Evolutionary conservation across 345 rosid genomes (phyloP), one percentile per base, ranked within the genome.

Genomic region (Pseudoturritis turrita): DNA sequence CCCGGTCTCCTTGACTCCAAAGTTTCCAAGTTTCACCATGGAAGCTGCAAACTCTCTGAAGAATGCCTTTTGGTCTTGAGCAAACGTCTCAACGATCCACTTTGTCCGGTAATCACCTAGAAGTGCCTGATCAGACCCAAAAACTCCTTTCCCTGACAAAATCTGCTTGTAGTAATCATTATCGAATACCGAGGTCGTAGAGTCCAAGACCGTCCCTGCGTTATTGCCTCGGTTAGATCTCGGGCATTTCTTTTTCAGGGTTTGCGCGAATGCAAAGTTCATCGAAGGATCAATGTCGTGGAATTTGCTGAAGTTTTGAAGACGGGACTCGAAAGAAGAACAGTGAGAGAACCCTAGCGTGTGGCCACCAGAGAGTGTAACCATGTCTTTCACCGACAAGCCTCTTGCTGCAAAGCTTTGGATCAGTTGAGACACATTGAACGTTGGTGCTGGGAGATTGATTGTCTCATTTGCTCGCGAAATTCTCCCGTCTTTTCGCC

Each of bases 341-440:
- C 96, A 92, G 51, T 90, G 98, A 1, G 96, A 88, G 77, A 90
- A 86, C 12, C 96, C 96, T 31, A 90, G 18, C 3, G 91, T 84
- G 78, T 87, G 96, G 35, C 88, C 93, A 1, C 98, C 96, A 0
- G 98, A 92, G 19, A 89, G 82, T 28, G 89, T 88, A 45, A 89
- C 98, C 84, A 89, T 74, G 78, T 92, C 96, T 76, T 88, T 75
- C 17, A 88, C 77, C 5, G 84, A 86, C 57, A 92, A 77, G 37
- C 96, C 88, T 82, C 88, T 83, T 40, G 73, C 39, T 3, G 78
- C 85, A 63, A 89, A 92, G 82, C 89, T 87, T 68, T 85, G 91
- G 62, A 85, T 84, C 53, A 92, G 86, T 68, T 82, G 92, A 1
- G 88, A 65, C 4, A 71, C 87, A 18, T 88, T 87, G 81, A 85